phyloP scores from a whole-genome alignment of 306 rosid genomes.

The Datisca glomerata region DNA sequence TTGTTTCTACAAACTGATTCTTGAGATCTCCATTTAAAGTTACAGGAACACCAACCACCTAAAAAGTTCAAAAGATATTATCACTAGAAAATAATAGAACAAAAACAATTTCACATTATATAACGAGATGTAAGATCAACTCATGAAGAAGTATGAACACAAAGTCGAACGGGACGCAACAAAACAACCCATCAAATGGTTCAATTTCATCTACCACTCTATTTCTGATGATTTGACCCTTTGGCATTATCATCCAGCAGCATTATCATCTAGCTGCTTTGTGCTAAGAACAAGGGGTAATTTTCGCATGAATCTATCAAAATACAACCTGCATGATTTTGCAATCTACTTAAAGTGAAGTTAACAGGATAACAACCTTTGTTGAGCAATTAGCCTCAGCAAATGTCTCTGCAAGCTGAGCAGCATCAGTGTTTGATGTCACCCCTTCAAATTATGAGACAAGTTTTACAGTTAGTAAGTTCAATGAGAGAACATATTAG shows the following conservation, averaged over 20 bases:
- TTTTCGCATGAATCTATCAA: too few species aligned
- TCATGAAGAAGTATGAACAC: too few species aligned
- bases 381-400: slow-evolving; percentile 80
- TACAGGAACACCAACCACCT: slow-evolving; percentile 99
- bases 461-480: slow-evolving; percentile 12
- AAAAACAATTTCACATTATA: neutral
- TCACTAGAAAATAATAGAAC: slow-evolving; percentile 2
- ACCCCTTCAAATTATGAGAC: slow-evolving; percentile 44
- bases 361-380: slow-evolving; percentile 45
- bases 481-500: neutral
- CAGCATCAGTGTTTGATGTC: slow-evolving; percentile 96
- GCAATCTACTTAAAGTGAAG: neutral
- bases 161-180: too few species aligned
- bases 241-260: too few species aligned
- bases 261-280: too few species aligned
- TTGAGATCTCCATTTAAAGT: slow-evolving; percentile 95
- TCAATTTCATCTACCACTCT: too few species aligned
- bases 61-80: slow-evolving; percentile 15
- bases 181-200: too few species aligned
- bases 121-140: neutral
- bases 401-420: slow-evolving; percentile 98
- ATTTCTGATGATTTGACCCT: too few species aligned
- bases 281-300: too few species aligned
- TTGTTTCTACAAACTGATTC: slow-evolving; percentile 92
- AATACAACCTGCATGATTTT: too few species aligned